Conservation (phyloP, 2,329 filamentous ascomycete genomes). For the Trichoderma simmonsii region DNA sequence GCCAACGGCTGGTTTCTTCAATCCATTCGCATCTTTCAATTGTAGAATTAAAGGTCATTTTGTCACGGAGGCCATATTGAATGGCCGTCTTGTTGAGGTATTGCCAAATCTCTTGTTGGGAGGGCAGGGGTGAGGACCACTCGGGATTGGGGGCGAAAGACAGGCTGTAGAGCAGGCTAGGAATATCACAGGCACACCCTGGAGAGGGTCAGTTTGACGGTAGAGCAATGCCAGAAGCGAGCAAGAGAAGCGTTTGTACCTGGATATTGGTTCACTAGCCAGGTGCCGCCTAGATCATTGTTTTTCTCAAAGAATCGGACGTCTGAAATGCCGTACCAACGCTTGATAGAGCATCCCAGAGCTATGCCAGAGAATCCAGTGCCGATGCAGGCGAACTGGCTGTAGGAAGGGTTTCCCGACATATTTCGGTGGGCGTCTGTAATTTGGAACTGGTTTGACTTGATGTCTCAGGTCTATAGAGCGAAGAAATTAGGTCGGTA, state of each 20-base stretch:
- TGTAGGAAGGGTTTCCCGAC: conserved; percentile 27
- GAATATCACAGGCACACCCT: conserved; percentile 54
- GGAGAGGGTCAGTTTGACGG: background rate
- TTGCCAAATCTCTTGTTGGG: conserved; percentile 51
- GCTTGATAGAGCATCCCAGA: conserved; percentile 56
- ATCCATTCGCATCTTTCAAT: conserved; percentile 41
- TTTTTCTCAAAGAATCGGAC: conserved; percentile 60
- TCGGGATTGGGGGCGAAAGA: conserved; percentile 58
- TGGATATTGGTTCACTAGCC: conserved; percentile 62
- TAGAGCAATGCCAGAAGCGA: background rate
- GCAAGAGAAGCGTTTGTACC: conserved; percentile 30
- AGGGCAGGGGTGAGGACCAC: conserved; percentile 58
- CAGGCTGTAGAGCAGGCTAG: conserved; percentile 58
- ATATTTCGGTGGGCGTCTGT: background rate
- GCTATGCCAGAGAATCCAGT: conserved; percentile 61
- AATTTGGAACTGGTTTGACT: background rate
- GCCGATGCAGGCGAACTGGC: conserved; percentile 49
- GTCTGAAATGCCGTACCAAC: conserved; percentile 56
- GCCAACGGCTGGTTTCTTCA: conserved; percentile 35
- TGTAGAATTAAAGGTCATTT: conserved; percentile 38
- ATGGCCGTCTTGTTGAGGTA: conserved; percentile 55
- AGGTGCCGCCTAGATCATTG: conserved; percentile 59
- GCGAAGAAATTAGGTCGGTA: background rate
- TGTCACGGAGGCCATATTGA: conserved; percentile 39
- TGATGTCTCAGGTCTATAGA: background rate